These are phyloP conservation scores for Chloris gayana DNA, from an alignment of 176 grass and related monocot genomes.

Conservation along the genomic window DNA sequence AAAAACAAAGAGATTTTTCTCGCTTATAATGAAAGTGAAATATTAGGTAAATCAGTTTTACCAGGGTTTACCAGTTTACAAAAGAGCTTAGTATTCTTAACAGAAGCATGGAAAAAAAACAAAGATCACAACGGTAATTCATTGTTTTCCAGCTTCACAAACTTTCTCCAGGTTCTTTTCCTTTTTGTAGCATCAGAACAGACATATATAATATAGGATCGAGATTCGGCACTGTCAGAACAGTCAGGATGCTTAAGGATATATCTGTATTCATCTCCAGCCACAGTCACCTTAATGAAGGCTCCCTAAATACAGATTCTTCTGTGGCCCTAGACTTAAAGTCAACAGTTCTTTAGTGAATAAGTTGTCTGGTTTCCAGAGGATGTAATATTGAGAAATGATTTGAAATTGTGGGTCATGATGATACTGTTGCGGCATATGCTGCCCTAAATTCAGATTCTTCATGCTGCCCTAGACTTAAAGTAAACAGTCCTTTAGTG, in stretches of 20 bases:
- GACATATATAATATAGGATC: conserved; percentile 34
- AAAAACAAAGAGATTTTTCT: too few relatives aligned
- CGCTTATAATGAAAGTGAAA: too few relatives aligned
- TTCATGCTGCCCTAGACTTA: conserved; percentile 23
- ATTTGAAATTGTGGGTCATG: conserved; percentile 14
- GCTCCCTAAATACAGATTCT: conserved; percentile 40
- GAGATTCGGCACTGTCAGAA: conserved; percentile 21
- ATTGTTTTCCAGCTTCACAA: too few relatives aligned
- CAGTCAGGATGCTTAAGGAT: conserved; percentile 30
- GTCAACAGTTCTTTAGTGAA: conserved; percentile 6
- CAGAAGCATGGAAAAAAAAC: too few relatives aligned
- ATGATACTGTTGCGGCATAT: conserved; percentile 33
- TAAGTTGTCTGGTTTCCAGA: conserved; percentile 14
- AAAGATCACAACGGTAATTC: too few relatives aligned
- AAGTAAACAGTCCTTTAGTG: conserved; percentile 3
- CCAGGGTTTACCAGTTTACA: too few relatives aligned
- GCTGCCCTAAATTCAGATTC: conserved; percentile 49
- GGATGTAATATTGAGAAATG: conserved; percentile 23
- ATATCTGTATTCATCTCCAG: conserved; percentile 31
- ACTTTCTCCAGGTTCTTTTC: too few relatives aligned
- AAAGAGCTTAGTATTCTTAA: too few relatives aligned
- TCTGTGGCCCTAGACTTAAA: conserved; percentile 24
- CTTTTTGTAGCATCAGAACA: too few relatives aligned
- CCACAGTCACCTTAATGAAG: conserved; percentile 15
- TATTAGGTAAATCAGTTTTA: too few relatives aligned